Conservation (phyloP, 441 rosid species). For the Melastoma candidum region DNA sequence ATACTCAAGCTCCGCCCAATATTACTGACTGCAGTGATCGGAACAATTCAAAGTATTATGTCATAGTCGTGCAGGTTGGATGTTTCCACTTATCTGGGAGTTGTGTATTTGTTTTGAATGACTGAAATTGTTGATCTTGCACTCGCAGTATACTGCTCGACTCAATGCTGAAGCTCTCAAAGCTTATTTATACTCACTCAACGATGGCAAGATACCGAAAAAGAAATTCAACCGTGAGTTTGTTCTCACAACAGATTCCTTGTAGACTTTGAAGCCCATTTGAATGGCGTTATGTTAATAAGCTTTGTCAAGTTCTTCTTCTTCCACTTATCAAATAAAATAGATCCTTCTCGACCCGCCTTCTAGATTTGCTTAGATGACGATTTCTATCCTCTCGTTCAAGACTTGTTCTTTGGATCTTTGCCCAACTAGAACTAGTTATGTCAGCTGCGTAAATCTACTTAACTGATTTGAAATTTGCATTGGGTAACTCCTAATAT, state of each 20-base stretch:
- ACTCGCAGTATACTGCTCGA: conserved; percentile 64
- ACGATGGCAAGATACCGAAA: conserved; percentile 60
- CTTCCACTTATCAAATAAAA: too few species aligned
- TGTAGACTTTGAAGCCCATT: not conserved
- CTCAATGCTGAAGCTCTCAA: conserved; percentile 74
- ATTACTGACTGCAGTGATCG: conserved; percentile 60
- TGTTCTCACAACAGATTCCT: not conserved
- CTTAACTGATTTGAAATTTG: too few species aligned
- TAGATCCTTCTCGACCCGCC: too few species aligned
- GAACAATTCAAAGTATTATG: conserved; percentile 71
- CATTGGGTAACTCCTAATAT: too few species aligned
- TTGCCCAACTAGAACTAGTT: too few species aligned
- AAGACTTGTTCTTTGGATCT: too few species aligned
- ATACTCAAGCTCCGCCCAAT: conserved; percentile 62
- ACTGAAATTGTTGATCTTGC: conserved; percentile 10
- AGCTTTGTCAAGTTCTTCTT: too few species aligned
- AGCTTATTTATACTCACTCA: conserved; percentile 49
- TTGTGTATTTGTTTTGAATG: not conserved
- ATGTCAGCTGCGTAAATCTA: too few species aligned
- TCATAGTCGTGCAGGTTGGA: conserved; percentile 79
- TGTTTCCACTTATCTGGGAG: not conserved
- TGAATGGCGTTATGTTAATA: too few species aligned
- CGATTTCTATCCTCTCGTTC: too few species aligned
- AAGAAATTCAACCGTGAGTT: conserved; percentile 75
- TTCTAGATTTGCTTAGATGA: too few species aligned